Conservation (phyloP, 345 rosid species). For the Hibiscus tridactylites region DNA sequence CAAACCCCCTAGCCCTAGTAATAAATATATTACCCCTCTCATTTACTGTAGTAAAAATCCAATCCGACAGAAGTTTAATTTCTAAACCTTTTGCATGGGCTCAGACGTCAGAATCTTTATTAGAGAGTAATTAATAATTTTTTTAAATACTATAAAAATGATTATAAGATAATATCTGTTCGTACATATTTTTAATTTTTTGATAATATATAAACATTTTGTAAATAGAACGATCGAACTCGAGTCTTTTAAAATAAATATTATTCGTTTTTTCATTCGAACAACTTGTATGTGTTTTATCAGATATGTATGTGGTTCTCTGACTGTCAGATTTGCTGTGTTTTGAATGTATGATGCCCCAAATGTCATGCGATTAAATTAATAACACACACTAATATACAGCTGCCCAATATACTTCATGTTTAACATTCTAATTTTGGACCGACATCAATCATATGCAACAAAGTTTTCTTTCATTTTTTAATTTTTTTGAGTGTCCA, state of each 20-base stretch:
- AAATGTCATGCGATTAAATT: slow-evolving; percentile 5
- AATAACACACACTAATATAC: background rate
- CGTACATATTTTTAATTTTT: too few relatives aligned
- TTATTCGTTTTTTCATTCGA: too few relatives aligned
- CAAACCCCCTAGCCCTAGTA: background rate
- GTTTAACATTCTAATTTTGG: background rate
- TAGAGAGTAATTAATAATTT: background rate
- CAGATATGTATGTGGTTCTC: background rate
- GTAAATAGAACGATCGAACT: too few relatives aligned
- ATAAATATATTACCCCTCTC: background rate
- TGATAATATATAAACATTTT: too few relatives aligned
- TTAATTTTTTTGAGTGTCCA: background rate
- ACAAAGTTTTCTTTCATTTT: background rate
- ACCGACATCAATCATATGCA: background rate
- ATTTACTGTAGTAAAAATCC: background rate
- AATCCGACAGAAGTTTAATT: background rate
- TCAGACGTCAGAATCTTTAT: background rate
- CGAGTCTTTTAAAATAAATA: too few relatives aligned
- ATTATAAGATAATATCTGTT: too few relatives aligned
- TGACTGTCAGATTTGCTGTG: background rate
- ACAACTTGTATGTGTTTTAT: too few relatives aligned
- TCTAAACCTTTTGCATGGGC: background rate
- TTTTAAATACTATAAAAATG: too few relatives aligned
- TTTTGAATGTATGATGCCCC: background rate
- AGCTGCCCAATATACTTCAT: background rate